Conservation (phyloP, 2,329 filamentous ascomycete species). For the Venturia aucupariae region DNA sequence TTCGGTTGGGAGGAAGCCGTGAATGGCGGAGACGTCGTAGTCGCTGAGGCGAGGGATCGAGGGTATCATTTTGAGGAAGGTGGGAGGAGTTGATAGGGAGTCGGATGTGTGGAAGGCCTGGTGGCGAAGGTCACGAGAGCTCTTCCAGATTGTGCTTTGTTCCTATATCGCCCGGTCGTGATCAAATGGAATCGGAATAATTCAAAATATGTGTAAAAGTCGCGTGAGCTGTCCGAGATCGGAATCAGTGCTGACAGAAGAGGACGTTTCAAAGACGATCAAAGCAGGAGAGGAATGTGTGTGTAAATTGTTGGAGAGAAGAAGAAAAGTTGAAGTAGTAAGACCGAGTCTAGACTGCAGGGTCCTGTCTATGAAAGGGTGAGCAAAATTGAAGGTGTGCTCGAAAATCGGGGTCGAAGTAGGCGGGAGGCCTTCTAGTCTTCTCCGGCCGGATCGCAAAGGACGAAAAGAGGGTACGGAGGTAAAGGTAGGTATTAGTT, state of each 20-base stretch:
- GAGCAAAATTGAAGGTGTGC: too few relatives aligned
- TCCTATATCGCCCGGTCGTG: neutral
- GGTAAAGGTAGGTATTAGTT: too few relatives aligned
- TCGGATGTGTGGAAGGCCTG: neutral
- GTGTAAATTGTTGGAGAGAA: neutral
- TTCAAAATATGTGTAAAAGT: neutral
- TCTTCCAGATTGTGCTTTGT: neutral
- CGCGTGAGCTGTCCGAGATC: neutral
- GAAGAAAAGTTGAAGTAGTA: neutral
- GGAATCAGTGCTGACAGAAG: neutral
- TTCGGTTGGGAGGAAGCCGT: constrained; percentile 76
- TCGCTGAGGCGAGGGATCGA: constrained; percentile 16
- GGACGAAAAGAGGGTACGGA: neutral
- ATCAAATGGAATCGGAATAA: neutral
- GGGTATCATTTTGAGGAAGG: constrained; percentile 11
- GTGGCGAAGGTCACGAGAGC: neutral
- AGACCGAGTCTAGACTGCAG: neutral
- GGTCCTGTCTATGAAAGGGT: neutral
- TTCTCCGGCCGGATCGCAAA: neutral
- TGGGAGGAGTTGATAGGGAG: neutral
- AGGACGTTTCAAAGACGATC: neutral
- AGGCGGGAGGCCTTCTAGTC: neutral
- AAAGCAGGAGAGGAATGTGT: neutral
- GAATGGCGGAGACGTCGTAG: constrained; percentile 16
- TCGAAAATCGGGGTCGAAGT: too few relatives aligned